Evolutionary conservation across 1,284 basidiomycete species (phyloP), one percentile per base, ranked within the genome.

Genomic region (Sporisorium iseilematis-ciliati): DNA sequence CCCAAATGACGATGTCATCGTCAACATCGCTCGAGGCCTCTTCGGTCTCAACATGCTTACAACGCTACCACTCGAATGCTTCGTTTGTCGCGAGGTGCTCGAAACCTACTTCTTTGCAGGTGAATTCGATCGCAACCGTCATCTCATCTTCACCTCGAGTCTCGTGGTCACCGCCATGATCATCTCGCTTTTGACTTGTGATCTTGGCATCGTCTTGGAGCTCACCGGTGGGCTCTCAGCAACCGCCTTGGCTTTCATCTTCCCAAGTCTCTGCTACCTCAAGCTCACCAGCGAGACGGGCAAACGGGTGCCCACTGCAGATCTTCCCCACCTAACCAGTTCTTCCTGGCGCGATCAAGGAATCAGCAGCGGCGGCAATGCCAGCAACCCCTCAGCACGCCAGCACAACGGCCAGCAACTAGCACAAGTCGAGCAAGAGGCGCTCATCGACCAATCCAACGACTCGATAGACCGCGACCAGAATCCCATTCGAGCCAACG

Each of bases 1-100:
- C 43, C 83, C 83, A 4, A 60, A 80, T 33, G 75, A 82, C 33
- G 83, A 85, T 54, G 65, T 76, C 12, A 67, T 83, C 31, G 82
- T 85, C 58, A 84, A 98, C 84, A 89, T 98, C 58, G 96, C 96
- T 7, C 90, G 95, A 23, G 93, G 97, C 80, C 94, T 93, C 81
- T 98, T 99, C 82, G 96, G 96, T 5, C 86, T 96, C 68, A 99
- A 99, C 86, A 99, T 99, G 96, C 96, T 97, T 80, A 97, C 95
- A 1, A 99, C 96, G 0, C 89, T 95, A 20, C 94, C 94, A 0
- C 88, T 97, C 52, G 94, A 97, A 82, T 88, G 94, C 21, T 97
- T 97, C 83, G 94, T 97, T 16, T 97, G 95, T 82, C 89, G 94
- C 87, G 94, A 97, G 88, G 93, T 52, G 35, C 64, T 63, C 14